These are phyloP conservation scores for Helicocarpus griseus DNA, from an alignment of 2,329 filamentous ascomycete genomes.

Conservation along the genomic window DNA sequence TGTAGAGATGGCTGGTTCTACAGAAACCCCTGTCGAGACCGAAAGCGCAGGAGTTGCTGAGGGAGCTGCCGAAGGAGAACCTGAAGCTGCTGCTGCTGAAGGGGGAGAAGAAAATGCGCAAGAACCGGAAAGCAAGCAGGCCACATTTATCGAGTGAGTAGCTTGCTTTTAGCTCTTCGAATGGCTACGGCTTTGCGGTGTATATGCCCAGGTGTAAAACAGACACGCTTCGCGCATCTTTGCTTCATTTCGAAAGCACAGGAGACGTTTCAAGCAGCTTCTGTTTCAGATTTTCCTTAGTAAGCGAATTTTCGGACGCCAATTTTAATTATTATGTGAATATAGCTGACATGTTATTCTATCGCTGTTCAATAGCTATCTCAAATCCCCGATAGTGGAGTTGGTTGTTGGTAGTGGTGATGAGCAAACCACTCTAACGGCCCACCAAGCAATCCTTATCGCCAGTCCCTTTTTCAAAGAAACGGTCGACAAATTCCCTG, in stretches of 20 bases:
- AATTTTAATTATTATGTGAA: neutral
- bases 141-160: slow-evolving; percentile 9
- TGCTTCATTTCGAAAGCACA: too few species aligned
- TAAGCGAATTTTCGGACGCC: too few species aligned
- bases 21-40: slow-evolving; percentile 2
- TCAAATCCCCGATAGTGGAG: slow-evolving; percentile 60
- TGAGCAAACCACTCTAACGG: slow-evolving; percentile 55
- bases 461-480: slow-evolving; percentile 67
- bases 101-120: neutral
- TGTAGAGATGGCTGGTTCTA: slow-evolving; percentile 19
- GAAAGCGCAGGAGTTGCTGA: slow-evolving; percentile 1
- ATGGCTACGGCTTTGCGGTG: neutral
- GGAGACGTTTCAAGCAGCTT: too few species aligned
- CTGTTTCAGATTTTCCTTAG: too few species aligned
- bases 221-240: neutral
- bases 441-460: slow-evolving; percentile 67
- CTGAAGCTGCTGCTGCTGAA: slow-evolving; percentile 1
- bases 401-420: slow-evolving; percentile 56
- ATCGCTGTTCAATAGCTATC: slow-evolving; percentile 34
- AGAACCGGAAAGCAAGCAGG: neutral
- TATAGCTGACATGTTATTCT: too few species aligned
- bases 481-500: slow-evolving; percentile 51
- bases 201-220: too few species aligned
- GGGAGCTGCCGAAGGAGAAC: neutral
- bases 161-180: neutral